These are phyloP conservation scores for Schizothecium vesticola DNA, from an alignment of 495 filamentous ascomycete species.

Conservation along the genomic window DNA sequence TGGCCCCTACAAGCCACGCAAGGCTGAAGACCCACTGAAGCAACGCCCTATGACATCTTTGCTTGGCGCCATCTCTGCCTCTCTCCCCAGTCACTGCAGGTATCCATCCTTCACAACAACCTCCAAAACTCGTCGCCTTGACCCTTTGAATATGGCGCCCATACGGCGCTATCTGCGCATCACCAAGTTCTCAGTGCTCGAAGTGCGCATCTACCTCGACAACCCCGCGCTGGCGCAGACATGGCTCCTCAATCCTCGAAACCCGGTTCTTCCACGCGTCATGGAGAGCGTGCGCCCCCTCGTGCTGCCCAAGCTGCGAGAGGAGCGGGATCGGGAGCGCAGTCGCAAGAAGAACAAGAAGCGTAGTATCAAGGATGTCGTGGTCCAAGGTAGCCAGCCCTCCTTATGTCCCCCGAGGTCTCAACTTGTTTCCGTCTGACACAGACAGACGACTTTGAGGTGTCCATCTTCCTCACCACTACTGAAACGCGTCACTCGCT, in stretches of 20 bases:
- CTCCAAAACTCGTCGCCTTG: slow-evolving; percentile 4
- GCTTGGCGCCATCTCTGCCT: not conserved
- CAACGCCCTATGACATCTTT: not conserved
- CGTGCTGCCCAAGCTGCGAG: slow-evolving; percentile 82
- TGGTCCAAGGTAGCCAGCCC: slow-evolving; percentile 59
- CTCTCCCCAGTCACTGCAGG: not conserved
- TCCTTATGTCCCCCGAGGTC: not conserved
- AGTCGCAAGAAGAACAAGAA: slow-evolving; percentile 56
- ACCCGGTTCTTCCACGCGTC: slow-evolving; percentile 71
- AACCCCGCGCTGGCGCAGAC: slow-evolving; percentile 69
- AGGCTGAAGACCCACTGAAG: slow-evolving; percentile 13
- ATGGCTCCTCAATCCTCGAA: slow-evolving; percentile 73
- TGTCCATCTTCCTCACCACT: slow-evolving; percentile 87
- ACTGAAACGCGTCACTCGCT: slow-evolving; percentile 82
- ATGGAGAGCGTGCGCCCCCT: slow-evolving; percentile 77
- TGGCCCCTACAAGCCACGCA: slow-evolving; percentile 17
- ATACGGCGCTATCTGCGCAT: slow-evolving; percentile 80
- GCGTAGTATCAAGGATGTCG: slow-evolving; percentile 80
- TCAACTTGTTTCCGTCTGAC: not conserved
- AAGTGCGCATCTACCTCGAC: slow-evolving; percentile 92
- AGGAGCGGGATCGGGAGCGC: slow-evolving; percentile 68
- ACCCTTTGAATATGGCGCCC: slow-evolving; percentile 57
- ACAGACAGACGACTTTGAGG: slow-evolving; percentile 81
- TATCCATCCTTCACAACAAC: not conserved
- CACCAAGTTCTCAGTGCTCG: slow-evolving; percentile 83